These are phyloP conservation scores for Plectosphaerella cucumerina DNA, from an alignment of 2,329 filamentous ascomycete species.

Conservation along the genomic window DNA sequence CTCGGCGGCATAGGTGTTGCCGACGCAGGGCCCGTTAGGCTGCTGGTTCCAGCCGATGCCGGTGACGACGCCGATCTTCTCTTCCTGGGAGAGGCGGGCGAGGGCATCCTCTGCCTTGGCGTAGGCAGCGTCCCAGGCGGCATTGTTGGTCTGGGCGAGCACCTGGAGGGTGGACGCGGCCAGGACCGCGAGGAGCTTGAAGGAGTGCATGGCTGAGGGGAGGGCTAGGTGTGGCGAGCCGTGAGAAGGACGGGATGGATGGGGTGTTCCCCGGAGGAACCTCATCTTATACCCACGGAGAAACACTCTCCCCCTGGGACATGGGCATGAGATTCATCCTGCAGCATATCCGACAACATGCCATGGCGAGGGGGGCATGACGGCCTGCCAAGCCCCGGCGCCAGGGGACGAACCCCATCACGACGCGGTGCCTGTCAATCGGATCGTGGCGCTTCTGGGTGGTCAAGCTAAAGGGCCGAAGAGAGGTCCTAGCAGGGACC, in stretches of 20 bases:
- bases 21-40: slow-evolving; percentile 64
- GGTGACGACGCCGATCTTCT: slow-evolving; percentile 77
- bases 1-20: slow-evolving; percentile 53
- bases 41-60: slow-evolving; percentile 73
- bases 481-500: background rate
- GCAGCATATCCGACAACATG: too few relatives aligned
- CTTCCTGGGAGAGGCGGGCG: slow-evolving; percentile 62
- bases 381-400: background rate
- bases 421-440: background rate
- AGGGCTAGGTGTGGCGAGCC: background rate
- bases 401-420: background rate
- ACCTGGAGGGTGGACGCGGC: slow-evolving; percentile 8
- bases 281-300: background rate
- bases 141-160: slow-evolving; percentile 6
- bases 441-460: background rate
- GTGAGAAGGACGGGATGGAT: background rate
- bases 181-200: slow-evolving; percentile 10
- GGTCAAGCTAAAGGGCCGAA: background rate
- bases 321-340: too few relatives aligned
- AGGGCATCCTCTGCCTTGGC: slow-evolving; percentile 65
- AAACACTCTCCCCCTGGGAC: background rate
- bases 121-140: slow-evolving; percentile 64
- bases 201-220: slow-evolving; percentile 7
- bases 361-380: background rate
- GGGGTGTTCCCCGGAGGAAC: background rate